These are phyloP conservation scores for Limnomonas spitsbergensis DNA, from an alignment of 139 green algal genomes.

Conservation along the genomic window DNA sequence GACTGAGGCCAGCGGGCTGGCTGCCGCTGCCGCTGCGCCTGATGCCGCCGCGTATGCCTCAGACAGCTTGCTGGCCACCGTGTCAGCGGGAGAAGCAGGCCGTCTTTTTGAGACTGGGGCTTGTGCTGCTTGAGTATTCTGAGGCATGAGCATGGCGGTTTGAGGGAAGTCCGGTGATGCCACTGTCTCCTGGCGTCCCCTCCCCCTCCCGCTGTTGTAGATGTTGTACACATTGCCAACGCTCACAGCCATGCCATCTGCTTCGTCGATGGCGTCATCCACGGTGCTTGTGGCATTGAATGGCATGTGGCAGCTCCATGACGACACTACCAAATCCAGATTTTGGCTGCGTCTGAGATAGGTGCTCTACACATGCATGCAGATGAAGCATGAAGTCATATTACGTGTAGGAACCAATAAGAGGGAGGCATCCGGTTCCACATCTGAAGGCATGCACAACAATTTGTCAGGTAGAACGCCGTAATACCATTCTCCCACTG, in stretches of 20 bases:
- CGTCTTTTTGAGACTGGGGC: too few relatives aligned
- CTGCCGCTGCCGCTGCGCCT: not conserved
- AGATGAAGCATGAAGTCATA: too few relatives aligned
- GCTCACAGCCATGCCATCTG: not conserved
- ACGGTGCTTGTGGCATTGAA: not conserved
- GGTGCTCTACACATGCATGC: not conserved
- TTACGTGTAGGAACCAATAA: not conserved
- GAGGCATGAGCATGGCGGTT: too few relatives aligned
- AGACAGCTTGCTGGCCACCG: not conserved
- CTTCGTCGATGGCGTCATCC: not conserved
- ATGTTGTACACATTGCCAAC: not conserved
- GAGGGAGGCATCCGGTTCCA: not conserved
- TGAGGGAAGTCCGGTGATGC: too few relatives aligned
- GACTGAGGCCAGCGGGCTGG: not conserved
- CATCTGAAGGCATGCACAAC: too few relatives aligned
- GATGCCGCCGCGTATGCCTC: not conserved
- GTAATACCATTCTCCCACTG: too few relatives aligned
- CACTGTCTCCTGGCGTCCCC: not conserved
- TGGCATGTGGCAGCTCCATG: not conserved
- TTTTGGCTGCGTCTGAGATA: not conserved
- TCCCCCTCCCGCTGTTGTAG: not conserved
- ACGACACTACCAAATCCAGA: not conserved
- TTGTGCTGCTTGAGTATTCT: too few relatives aligned
- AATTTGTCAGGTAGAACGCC: too few relatives aligned
- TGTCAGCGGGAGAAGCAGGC: not conserved